A percentile compares a stretch with the other conserved stretches of the same genome.
These are phyloP conservation scores for Pichia sp. DNA, from an alignment of 1,139 yeast genomes.

Conservation along the genomic window DNA sequence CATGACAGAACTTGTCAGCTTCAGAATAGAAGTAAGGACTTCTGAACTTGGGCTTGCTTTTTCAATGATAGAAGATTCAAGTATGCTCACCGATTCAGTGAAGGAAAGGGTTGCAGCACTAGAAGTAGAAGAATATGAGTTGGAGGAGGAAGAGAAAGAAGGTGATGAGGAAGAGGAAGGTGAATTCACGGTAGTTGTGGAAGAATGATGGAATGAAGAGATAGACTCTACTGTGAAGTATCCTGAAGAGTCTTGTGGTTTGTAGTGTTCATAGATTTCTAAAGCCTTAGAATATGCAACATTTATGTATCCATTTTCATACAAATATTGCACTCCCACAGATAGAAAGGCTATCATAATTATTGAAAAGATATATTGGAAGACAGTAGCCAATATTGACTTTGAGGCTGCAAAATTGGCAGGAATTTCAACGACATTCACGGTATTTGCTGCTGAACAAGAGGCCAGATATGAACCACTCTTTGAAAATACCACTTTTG, in stretches of 20 bases:
- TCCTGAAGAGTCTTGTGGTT: constrained; percentile 31
- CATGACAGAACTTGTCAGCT: not conserved
- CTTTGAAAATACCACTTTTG: constrained; percentile 67
- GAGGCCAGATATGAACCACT: constrained; percentile 67
- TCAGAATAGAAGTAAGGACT: not conserved
- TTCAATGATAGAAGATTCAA: not conserved
- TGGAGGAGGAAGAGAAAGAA: not conserved
- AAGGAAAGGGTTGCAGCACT: too few species aligned
- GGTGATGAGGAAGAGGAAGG: not conserved
- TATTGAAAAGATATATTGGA: constrained; percentile 46
- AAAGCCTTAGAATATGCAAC: constrained; percentile 39
- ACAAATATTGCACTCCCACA: constrained; percentile 36
- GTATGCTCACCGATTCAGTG: not conserved
- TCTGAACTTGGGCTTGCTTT: not conserved
- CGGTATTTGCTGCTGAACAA: constrained; percentile 75
- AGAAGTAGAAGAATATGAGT: not conserved
- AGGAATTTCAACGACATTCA: constrained; percentile 61
- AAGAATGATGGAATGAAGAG: constrained; percentile 21
- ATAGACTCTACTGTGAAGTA: constrained; percentile 35
- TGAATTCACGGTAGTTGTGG: constrained; percentile 13
- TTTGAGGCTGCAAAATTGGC: constrained; percentile 43
- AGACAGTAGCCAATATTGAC: constrained; percentile 43
- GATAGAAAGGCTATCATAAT: constrained; percentile 41
- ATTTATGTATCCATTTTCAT: constrained; percentile 33
- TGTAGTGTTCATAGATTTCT: constrained; percentile 37